Conservation (phyloP, 192 early-diverging fungal genomes). For the Funneliformis mosseae region DNA sequence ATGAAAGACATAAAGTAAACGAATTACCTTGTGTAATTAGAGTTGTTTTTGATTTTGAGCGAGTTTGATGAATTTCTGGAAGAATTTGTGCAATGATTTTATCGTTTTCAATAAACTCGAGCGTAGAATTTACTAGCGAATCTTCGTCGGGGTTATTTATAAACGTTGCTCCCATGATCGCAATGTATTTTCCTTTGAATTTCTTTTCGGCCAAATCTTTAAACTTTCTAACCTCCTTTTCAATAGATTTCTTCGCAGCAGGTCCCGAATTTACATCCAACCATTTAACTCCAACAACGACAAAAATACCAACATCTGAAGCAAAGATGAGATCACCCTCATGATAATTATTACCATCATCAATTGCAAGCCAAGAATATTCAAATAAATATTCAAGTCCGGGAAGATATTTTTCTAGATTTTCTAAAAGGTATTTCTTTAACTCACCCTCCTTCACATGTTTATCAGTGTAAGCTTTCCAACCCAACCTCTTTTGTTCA, state of each 20-base stretch:
- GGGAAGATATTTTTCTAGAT: background rate
- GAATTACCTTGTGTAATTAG: background rate
- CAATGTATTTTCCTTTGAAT: background rate
- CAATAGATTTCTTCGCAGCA: background rate
- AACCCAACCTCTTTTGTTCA: background rate
- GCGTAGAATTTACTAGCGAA: background rate
- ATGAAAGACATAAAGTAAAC: background rate
- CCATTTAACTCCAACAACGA: background rate
- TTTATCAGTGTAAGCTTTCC: background rate
- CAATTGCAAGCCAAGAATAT: background rate
- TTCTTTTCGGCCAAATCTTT: background rate
- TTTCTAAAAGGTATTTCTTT: background rate
- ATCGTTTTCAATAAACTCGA: background rate
- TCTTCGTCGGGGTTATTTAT: background rate
- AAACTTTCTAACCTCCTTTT: background rate
- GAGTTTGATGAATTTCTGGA: background rate
- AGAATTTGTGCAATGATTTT: background rate
- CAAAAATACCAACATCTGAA: slow-evolving; percentile 13
- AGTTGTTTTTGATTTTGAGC: background rate
- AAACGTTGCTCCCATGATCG: background rate
- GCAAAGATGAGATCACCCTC: slow-evolving; percentile 13
- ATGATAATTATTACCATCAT: background rate
- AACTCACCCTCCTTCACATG: background rate
- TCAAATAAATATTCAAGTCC: slow-evolving; percentile 9
- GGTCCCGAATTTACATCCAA: background rate